phyloP scores from a whole-genome alignment of 2,329 filamentous ascomycete genomes.

The Phialophora verrucosa region DNA sequence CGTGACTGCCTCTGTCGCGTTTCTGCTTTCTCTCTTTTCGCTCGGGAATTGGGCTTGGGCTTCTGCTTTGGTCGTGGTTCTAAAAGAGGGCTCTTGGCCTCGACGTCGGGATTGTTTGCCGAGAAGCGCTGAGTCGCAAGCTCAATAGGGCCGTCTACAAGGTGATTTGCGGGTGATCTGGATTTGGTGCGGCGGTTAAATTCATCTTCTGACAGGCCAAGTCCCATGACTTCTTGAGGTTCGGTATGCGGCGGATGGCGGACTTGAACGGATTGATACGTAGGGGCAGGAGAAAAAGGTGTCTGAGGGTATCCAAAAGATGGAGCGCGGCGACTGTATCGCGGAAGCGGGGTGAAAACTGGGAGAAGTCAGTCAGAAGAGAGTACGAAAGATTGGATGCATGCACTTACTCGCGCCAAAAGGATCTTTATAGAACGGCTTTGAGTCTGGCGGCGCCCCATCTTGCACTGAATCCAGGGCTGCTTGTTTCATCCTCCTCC shows the following conservation, averaged over 20 bases:
- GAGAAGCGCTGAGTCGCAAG: constrained; percentile 29
- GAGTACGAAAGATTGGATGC: background rate
- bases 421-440: constrained; percentile 18
- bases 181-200: constrained; percentile 29
- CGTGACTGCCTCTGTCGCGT: constrained; percentile 15
- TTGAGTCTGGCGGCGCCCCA: constrained; percentile 14
- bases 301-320: constrained; percentile 8
- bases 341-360: constrained; percentile 23
- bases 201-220: constrained; percentile 26
- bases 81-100: constrained; percentile 21
- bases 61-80: constrained; percentile 8
- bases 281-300: constrained; percentile 22
- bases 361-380: background rate
- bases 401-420: constrained; percentile 4
- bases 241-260: constrained; percentile 20
- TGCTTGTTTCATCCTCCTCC: constrained; percentile 15
- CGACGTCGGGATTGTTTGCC: constrained; percentile 4
- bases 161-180: constrained; percentile 12
- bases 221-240: constrained; percentile 33
- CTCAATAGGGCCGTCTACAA: constrained; percentile 25
- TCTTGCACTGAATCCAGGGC: background rate
- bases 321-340: constrained; percentile 13
- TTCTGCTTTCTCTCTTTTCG: background rate
- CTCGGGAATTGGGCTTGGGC: constrained; percentile 4
- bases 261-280: constrained; percentile 19